Conservation (phyloP, 108 stramenopile species). For the Parmales sp. region DNA sequence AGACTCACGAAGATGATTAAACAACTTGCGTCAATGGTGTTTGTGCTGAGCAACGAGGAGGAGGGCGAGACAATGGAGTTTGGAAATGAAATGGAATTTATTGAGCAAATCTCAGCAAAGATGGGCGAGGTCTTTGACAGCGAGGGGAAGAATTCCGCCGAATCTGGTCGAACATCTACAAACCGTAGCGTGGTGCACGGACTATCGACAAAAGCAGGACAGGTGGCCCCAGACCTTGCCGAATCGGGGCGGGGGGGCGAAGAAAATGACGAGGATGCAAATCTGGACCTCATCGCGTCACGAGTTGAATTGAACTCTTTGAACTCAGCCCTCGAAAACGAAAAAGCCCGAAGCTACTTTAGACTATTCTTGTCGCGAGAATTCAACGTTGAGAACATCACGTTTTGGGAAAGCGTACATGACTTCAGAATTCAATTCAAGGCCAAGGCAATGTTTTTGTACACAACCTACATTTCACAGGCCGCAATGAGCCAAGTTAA, state of each 20-base stretch:
- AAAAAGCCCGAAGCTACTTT: slow-evolving; percentile 4
- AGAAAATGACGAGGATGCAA: neutral
- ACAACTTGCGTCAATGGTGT: neutral
- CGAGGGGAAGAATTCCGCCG: too few relatives aligned
- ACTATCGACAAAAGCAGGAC: too few relatives aligned
- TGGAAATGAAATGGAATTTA: slow-evolving; percentile 1
- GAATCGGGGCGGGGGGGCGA: too few relatives aligned
- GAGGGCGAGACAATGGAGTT: neutral
- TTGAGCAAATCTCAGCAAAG: neutral
- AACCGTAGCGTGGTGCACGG: too few relatives aligned
- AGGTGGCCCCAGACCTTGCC: too few relatives aligned
- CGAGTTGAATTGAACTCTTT: neutral
- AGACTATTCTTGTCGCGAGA: neutral
- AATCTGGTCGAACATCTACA: too few relatives aligned
- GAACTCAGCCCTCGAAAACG: neutral
- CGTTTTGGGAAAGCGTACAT: neutral
- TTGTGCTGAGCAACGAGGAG: neutral
- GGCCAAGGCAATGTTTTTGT: neutral
- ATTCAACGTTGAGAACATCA: slow-evolving; percentile 9
- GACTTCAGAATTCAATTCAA: neutral
- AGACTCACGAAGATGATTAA: neutral
- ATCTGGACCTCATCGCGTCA: neutral
- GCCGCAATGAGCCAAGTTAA: neutral
- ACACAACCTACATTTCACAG: slow-evolving; percentile 8
- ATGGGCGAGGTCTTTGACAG: neutral